Conservation (phyloP, 352 stramenopile species). For the Hyaloperonospora brassicae region DNA sequence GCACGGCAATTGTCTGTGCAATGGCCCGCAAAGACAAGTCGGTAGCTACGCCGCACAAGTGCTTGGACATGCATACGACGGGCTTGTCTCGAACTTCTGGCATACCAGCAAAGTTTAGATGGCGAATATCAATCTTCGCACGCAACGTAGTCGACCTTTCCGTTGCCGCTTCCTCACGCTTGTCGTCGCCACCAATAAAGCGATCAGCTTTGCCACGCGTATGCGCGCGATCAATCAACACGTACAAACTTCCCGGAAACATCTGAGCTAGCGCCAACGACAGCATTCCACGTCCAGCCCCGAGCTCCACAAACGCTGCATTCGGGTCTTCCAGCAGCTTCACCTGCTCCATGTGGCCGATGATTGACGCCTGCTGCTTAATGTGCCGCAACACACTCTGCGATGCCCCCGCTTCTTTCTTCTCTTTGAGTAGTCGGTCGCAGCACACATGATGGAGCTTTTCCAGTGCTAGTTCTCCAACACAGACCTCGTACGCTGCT, state of each 20-base stretch:
- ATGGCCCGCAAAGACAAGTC: conserved; percentile 71
- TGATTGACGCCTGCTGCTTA: conserved; percentile 75
- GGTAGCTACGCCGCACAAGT: conserved; percentile 75
- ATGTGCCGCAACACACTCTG: conserved; percentile 72
- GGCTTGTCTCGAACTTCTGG: conserved; percentile 35
- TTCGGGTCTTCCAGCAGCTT: conserved; percentile 36
- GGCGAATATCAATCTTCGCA: conserved; percentile 81
- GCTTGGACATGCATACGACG: conserved; percentile 81
- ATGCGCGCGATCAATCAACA: conserved; percentile 68
- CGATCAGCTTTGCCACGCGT: conserved; percentile 70
- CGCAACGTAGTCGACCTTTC: conserved; percentile 33
- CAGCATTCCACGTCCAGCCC: conserved; percentile 67
- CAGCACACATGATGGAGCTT: conserved; percentile 68
- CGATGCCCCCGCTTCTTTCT: conserved; percentile 42
- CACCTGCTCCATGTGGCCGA: conserved; percentile 63
- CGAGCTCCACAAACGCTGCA: conserved; percentile 61
- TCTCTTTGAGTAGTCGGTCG: conserved; percentile 51
- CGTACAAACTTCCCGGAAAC: conserved; percentile 50
- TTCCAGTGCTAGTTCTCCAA: conserved; percentile 49
- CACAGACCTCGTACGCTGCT: conserved; percentile 37
- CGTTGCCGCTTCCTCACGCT: conserved; percentile 13
- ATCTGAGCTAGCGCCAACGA: conserved; percentile 70
- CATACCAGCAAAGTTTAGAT: conserved; percentile 71
- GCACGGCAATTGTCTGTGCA: conserved; percentile 37
- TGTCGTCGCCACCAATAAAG: conserved; percentile 42